Evolutionary conservation across 495 filamentous ascomycete species (phyloP).

Genomic region (Aspergillus ostianus): DNA sequence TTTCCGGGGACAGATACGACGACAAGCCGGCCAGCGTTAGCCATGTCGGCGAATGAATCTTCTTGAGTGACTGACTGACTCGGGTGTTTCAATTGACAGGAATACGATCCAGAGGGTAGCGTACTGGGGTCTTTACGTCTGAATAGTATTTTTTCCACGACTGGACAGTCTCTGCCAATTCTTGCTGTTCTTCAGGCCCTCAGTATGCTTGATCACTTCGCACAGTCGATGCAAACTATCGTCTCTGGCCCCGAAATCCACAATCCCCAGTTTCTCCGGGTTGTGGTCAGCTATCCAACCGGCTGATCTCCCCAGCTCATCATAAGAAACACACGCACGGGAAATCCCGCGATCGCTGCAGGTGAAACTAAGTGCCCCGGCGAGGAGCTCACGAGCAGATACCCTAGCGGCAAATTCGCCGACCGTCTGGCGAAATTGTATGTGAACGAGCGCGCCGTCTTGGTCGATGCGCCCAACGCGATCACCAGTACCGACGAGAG

Average conservation of each 20-base stretch:
- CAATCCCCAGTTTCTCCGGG: conserved; percentile 43
- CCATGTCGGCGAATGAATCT: background rate
- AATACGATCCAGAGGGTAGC: too few relatives aligned
- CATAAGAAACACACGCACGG: conserved; percentile 25
- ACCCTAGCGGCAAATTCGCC: conserved; percentile 20
- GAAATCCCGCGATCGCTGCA: conserved; percentile 18
- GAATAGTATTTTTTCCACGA: conserved; percentile 17
- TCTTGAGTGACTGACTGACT: too few relatives aligned
- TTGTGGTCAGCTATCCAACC: conserved; percentile 19
- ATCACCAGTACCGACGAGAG: conserved; percentile 40
- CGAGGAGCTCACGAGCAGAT: conserved; percentile 30
- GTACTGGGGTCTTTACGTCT: too few relatives aligned
- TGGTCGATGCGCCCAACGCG: conserved; percentile 46
- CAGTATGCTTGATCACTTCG: conserved; percentile 20
- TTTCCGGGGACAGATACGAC: background rate
- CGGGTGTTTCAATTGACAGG: too few relatives aligned
- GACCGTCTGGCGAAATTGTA: conserved; percentile 23
- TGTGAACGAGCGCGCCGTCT: conserved; percentile 47
- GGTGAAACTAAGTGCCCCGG: conserved; percentile 27
- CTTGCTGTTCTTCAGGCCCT: conserved; percentile 13
- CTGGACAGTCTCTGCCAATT: conserved; percentile 45
- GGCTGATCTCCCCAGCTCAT: conserved; percentile 12
- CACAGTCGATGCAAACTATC: conserved; percentile 36
- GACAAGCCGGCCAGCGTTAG: background rate
- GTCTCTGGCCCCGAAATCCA: conserved; percentile 52